Evolutionary conservation across 2,329 filamentous ascomycete species (phyloP).

Genomic region (Hypomyces rosellus): DNA sequence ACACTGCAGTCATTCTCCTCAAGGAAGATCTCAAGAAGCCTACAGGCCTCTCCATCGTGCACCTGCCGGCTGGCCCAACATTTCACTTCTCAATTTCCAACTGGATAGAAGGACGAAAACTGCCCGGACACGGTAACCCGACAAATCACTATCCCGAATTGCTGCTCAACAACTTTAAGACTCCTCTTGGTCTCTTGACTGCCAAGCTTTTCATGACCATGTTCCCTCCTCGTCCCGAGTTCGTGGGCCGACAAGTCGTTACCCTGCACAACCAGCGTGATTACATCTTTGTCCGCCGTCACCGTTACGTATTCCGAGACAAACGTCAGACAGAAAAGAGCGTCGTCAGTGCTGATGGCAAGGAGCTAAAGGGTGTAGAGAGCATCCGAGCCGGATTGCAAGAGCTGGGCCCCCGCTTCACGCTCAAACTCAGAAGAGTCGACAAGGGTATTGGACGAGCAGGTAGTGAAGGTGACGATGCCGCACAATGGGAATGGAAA

Average conservation of each 20-base stretch:
- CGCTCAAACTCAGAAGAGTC: conserved; percentile 78
- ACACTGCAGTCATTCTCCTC: conserved; percentile 76
- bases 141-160: conserved; percentile 89
- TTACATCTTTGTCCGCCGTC: conserved; percentile 87
- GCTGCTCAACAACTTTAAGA: conserved; percentile 90
- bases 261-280: conserved; percentile 94
- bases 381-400: conserved; percentile 81
- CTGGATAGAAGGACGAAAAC: conserved; percentile 80
- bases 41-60: conserved; percentile 74
- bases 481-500: conserved; percentile 95
- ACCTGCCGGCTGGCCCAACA: conserved; percentile 78
- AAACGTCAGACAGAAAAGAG: conserved; percentile 82
- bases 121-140: conserved; percentile 82
- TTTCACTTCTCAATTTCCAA: conserved; percentile 90
- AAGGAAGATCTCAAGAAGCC: conserved; percentile 87
- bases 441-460: conserved; percentile 77
- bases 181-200: conserved; percentile 80
- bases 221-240: conserved; percentile 69
- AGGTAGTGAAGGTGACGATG: conserved; percentile 62
- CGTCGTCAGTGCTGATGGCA: conserved; percentile 74
- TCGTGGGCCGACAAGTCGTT: conserved; percentile 81
- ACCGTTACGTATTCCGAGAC: conserved; percentile 89
- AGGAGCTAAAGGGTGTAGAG: conserved; percentile 77
- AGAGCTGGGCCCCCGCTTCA: conserved; percentile 73
- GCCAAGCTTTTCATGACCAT: conserved; percentile 66